These are phyloP conservation scores for Pyrenophora graminea DNA, from an alignment of 2,329 filamentous ascomycete species.

Conservation along the genomic window DNA sequence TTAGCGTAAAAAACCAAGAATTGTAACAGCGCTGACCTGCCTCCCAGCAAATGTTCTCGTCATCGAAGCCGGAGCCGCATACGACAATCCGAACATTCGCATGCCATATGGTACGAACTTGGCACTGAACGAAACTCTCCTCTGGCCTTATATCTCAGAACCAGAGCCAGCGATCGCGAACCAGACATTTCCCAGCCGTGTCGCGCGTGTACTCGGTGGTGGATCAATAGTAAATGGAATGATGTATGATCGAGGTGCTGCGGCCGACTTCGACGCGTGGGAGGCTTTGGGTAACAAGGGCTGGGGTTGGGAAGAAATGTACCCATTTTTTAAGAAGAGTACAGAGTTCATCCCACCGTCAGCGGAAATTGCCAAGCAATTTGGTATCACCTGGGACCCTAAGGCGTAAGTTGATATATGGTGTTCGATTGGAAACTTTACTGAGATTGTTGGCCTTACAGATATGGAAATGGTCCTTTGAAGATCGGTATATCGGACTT, in stretches of 20 bases:
- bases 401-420: constrained; percentile 16
- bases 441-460: constrained; percentile 3
- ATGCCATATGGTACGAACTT: constrained; percentile 30
- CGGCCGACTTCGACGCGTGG: constrained; percentile 59
- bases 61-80: constrained; percentile 31
- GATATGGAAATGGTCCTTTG: constrained; percentile 33
- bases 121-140: constrained; percentile 23
- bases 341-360: constrained; percentile 32
- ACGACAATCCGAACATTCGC: constrained; percentile 29
- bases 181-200: constrained; percentile 20
- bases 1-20: not conserved
- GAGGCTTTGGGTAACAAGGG: constrained; percentile 62
- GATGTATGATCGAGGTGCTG: constrained; percentile 42
- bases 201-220: constrained; percentile 30
- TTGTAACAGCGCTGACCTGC: not conserved
- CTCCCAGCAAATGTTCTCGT: constrained; percentile 30
- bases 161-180: constrained; percentile 26
- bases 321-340: constrained; percentile 37
- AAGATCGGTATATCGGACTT: constrained; percentile 34
- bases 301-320: constrained; percentile 61
- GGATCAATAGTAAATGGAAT: constrained; percentile 43
- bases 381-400: constrained; percentile 32
- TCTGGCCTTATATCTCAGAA: constrained; percentile 15
- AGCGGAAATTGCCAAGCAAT: constrained; percentile 14
- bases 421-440: not conserved